phyloP scores from a whole-genome alignment of 1,284 basidiomycete genomes.

The Pseudozyma hubeiensis region DNA sequence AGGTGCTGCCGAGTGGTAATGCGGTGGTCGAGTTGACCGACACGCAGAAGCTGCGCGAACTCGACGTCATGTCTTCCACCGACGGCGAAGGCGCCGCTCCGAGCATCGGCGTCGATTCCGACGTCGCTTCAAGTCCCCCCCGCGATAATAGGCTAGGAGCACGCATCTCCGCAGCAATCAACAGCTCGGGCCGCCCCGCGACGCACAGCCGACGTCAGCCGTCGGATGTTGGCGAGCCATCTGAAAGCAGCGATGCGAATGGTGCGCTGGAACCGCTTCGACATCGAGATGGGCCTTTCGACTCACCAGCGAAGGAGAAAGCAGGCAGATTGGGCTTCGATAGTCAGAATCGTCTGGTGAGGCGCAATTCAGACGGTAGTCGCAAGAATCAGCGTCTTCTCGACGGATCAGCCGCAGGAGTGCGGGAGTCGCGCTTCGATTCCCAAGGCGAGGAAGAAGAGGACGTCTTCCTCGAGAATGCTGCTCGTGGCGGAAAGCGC shows the following conservation, averaged over 20 bases:
- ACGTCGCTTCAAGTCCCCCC: constrained; percentile 44
- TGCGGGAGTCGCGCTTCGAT: constrained; percentile 46
- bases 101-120: constrained; percentile 20
- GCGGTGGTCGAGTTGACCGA: constrained; percentile 14
- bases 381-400: constrained; percentile 26
- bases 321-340: constrained; percentile 45
- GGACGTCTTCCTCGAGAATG: constrained; percentile 41
- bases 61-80: constrained; percentile 19
- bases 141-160: constrained; percentile 9
- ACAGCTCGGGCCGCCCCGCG: constrained; percentile 20
- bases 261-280: constrained; percentile 1
- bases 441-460: constrained; percentile 51
- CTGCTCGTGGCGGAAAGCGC: constrained; percentile 7
- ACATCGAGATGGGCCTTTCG: constrained; percentile 26
- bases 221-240: constrained; percentile 1
- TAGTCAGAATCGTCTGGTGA: constrained; percentile 39
- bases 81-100: constrained; percentile 3
- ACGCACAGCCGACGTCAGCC: neutral
- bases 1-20: neutral
- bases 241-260: constrained; percentile 25
- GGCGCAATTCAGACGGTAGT: constrained; percentile 2
- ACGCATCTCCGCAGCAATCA: constrained; percentile 28
- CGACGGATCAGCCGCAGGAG: constrained; percentile 26
- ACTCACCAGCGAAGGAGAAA: constrained; percentile 41
- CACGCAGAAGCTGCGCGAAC: constrained; percentile 34